Evolutionary conservation across 1,284 basidiomycete species (phyloP).

Genomic region (Papiliotrema flavescens): DNA sequence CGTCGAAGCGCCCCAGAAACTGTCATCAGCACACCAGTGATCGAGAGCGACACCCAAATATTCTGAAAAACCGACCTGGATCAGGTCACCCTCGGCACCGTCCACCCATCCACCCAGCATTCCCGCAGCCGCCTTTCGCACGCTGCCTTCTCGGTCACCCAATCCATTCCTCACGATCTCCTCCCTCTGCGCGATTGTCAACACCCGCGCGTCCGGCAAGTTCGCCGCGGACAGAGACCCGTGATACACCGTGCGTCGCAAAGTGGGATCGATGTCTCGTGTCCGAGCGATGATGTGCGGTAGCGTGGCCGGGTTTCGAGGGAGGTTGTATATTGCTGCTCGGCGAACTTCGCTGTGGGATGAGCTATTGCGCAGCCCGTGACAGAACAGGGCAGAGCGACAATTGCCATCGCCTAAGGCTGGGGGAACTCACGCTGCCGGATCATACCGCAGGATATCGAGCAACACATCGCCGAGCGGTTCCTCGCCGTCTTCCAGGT

Average conservation of each 20-base stretch:
- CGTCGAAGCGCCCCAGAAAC: constrained; percentile 64
- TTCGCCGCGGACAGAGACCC: constrained; percentile 56
- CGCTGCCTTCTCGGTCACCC: constrained; percentile 80
- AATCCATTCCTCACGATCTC: constrained; percentile 74
- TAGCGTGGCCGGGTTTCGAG: constrained; percentile 61
- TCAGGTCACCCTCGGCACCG: constrained; percentile 53
- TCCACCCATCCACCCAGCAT: constrained; percentile 77
- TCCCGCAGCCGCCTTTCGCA: constrained; percentile 72
- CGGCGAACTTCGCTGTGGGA: constrained; percentile 77
- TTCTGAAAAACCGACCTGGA: constrained; percentile 35
- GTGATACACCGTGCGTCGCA: constrained; percentile 77
- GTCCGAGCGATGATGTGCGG: constrained; percentile 72
- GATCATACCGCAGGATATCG: constrained; percentile 70
- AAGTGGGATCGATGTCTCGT: constrained; percentile 77
- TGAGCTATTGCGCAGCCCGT: not conserved
- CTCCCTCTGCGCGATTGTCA: constrained; percentile 74
- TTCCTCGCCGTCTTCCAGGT: constrained; percentile 62
- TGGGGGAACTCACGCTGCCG: constrained; percentile 72
- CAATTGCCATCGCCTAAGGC: too few species aligned
- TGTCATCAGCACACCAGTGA: constrained; percentile 31
- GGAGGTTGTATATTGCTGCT: constrained; percentile 75
- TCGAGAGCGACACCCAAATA: not conserved
- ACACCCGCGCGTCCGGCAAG: constrained; percentile 62
- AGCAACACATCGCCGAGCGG: constrained; percentile 66
- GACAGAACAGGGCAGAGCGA: not conserved